These are phyloP conservation scores for Exidia glandulosa DNA, from an alignment of 768 basidiomycete genomes.

Conservation along the genomic window DNA sequence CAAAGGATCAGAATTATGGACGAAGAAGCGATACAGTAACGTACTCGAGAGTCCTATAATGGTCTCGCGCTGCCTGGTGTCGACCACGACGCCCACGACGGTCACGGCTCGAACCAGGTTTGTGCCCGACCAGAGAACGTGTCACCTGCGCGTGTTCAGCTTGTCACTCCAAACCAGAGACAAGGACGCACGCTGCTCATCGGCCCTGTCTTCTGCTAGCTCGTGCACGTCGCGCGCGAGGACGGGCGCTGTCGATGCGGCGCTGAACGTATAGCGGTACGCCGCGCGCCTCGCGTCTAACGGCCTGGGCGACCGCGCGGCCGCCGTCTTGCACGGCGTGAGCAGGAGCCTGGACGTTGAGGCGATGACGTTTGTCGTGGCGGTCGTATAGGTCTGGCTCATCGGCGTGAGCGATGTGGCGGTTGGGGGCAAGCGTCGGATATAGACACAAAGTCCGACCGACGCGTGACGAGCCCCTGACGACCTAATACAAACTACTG, in stretches of 20 bases:
- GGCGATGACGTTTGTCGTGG: too few relatives aligned
- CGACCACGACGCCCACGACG: not conserved
- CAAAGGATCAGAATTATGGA: not conserved
- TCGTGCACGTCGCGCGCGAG: not conserved
- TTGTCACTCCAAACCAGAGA: too few relatives aligned
- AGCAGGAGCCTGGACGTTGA: too few relatives aligned
- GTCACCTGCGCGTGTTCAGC: not conserved
- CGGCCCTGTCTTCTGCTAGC: not conserved
- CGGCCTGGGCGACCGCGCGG: too few relatives aligned
- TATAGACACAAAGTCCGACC: too few relatives aligned
- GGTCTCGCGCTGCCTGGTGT: not conserved
- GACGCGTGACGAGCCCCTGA: too few relatives aligned
- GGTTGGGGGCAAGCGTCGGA: too few relatives aligned
- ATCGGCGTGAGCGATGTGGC: too few relatives aligned
- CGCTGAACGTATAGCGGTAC: not conserved
- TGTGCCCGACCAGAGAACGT: not conserved
- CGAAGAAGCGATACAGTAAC: not conserved
- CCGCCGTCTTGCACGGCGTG: too few relatives aligned
- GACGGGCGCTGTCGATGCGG: not conserved
- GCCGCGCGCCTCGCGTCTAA: too few relatives aligned
- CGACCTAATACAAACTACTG: too few relatives aligned
- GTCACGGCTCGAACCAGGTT: not conserved
- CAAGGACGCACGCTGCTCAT: not conserved
- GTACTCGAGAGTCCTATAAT: not conserved
- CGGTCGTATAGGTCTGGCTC: too few relatives aligned